These are phyloP conservation scores for Boletus vinaceobasis DNA, from an alignment of 768 basidiomycete genomes.

Conservation along the genomic window DNA sequence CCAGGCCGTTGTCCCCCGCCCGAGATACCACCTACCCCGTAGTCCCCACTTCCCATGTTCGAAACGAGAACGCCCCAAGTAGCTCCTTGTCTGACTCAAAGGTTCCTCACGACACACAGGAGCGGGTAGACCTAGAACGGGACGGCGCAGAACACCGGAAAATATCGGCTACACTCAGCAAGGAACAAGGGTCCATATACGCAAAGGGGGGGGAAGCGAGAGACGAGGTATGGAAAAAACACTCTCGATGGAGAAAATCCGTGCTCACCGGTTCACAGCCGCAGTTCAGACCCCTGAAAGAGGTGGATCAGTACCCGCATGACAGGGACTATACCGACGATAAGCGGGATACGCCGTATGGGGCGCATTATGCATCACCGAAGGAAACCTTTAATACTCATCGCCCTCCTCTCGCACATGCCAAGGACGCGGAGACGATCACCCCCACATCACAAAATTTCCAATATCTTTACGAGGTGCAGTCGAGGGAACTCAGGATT, in stretches of 20 bases:
- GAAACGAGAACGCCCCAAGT: neutral
- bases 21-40: neutral
- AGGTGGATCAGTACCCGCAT: neutral
- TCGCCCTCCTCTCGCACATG: neutral
- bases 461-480: constrained; percentile 1
- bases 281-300: neutral
- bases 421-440: neutral
- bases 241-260: no score
- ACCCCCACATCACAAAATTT: neutral
- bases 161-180: neutral
- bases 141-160: neutral
- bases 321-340: neutral
- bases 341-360: neutral
- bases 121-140: neutral
- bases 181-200: neutral
- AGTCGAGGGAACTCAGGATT: constrained; percentile 3
- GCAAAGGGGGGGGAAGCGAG: neutral
- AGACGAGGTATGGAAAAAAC: neutral
- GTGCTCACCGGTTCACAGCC: neutral
- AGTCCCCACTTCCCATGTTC: neutral
- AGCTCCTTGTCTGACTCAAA: neutral
- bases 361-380: neutral
- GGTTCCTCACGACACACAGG: neutral
- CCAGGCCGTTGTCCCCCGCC: neutral
- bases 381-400: neutral